phyloP scores from a whole-genome alignment of 2,329 filamentous ascomycete species.

The Eurotiales sp. region DNA sequence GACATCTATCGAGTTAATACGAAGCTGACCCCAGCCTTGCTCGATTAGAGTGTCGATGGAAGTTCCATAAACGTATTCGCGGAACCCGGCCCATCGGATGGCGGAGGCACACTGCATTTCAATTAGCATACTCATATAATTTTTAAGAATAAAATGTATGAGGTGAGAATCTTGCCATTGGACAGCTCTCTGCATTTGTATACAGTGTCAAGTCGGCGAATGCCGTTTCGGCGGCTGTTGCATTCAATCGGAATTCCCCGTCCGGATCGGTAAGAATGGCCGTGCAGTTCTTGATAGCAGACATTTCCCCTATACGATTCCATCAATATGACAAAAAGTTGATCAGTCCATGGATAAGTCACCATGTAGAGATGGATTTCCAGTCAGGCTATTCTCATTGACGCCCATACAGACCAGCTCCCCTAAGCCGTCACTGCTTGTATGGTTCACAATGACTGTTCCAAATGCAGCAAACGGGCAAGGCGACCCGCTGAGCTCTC shows the following conservation, averaged over 20 bases:
- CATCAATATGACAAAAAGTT: not conserved
- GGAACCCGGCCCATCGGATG: constrained; percentile 55
- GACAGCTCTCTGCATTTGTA: constrained; percentile 56
- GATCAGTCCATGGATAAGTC: constrained; percentile 12
- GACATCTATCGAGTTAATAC: constrained; percentile 44
- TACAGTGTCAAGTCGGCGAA: constrained; percentile 51
- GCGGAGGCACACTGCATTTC: constrained; percentile 48
- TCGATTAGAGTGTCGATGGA: constrained; percentile 46
- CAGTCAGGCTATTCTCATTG: constrained; percentile 43
- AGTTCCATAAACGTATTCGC: constrained; percentile 54
- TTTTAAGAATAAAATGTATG: too few species aligned
- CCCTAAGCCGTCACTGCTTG: constrained; percentile 26
- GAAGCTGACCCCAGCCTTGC: constrained; percentile 53
- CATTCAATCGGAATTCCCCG: constrained; percentile 44
- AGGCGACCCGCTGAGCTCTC: constrained; percentile 37
- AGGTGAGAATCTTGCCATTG: constrained; percentile 44
- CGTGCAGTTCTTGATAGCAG: constrained; percentile 54
- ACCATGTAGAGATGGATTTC: constrained; percentile 55
- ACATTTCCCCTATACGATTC: constrained; percentile 46
- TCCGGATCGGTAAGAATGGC: constrained; percentile 44
- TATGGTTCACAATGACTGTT: constrained; percentile 56
- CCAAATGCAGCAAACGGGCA: constrained; percentile 55
- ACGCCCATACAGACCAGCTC: constrained; percentile 48
- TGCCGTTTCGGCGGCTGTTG: constrained; percentile 41
- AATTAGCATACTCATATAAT: not conserved